Evolutionary conservation across 169 alveolate genomes (phyloP).

Genomic region (Plasmodium falciparum): DNA sequence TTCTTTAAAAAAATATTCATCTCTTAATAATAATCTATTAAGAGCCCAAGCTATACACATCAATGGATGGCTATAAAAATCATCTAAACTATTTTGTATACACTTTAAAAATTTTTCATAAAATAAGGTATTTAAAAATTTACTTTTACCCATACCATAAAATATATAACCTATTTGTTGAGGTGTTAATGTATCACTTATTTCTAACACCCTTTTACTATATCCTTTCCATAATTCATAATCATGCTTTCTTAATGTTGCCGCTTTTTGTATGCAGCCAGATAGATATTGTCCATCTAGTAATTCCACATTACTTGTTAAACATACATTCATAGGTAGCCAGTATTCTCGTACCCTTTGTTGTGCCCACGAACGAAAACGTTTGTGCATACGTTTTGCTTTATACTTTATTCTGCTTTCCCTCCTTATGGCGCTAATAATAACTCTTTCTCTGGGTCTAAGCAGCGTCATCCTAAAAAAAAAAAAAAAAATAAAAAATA

Average conservation of each 20-base stretch:
- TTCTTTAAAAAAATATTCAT: constrained; percentile 48
- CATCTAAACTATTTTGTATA: constrained; percentile 78
- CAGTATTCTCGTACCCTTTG: constrained; percentile 89
- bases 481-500: no score
- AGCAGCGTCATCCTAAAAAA: constrained; percentile 80
- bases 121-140: constrained; percentile 79
- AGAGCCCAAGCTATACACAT: constrained; percentile 90
- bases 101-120: constrained; percentile 77
- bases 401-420: constrained; percentile 84
- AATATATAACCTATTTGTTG: constrained; percentile 89
- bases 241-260: constrained; percentile 89
- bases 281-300: constrained; percentile 86
- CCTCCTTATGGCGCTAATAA: constrained; percentile 82
- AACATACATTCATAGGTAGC: constrained; percentile 88
- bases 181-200: constrained; percentile 83
- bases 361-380: constrained; percentile 91
- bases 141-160: constrained; percentile 89
- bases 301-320: constrained; percentile 82
- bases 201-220: constrained; percentile 79
- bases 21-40: constrained; percentile 79
- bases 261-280: constrained; percentile 90
- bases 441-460: constrained; percentile 87
- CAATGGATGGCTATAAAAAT: constrained; percentile 85
- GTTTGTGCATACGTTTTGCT: constrained; percentile 88
- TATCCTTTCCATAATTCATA: constrained; percentile 81